Evolutionary conservation across 2,329 filamentous ascomycete genomes (phyloP).

Genomic region (Botryotinia globosa): DNA sequence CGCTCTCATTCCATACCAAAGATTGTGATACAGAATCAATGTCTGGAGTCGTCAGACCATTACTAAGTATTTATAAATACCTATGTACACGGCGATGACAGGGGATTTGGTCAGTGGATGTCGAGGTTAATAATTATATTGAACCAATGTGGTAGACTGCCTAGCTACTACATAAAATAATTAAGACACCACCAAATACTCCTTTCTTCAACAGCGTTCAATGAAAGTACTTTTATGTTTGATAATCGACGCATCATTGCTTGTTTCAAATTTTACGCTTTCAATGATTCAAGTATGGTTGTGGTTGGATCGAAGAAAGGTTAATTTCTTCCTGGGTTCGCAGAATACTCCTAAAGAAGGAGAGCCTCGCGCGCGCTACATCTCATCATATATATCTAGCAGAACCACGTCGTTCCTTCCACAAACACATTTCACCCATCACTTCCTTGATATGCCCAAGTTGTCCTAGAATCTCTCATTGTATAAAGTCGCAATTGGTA

Average conservation of each 20-base stretch:
- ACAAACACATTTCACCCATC: not conserved
- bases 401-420: not conserved
- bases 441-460: not conserved
- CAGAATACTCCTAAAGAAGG: not conserved
- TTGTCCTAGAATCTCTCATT: not conserved
- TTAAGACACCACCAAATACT: not conserved
- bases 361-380: not conserved
- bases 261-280: not conserved
- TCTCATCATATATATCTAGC: not conserved
- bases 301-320: not conserved
- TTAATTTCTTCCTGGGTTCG: not conserved
- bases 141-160: not conserved
- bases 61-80: too few species aligned
- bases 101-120: not conserved
- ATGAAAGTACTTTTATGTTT: not conserved
- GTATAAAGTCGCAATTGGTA: not conserved
- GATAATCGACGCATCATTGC: not conserved
- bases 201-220: not conserved
- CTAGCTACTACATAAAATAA: not conserved
- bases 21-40: not conserved
- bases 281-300: not conserved
- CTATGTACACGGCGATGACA: not conserved
- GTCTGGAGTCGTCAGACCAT: not conserved
- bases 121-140: not conserved
- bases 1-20: not conserved